Percentiles rank a stretch among this genome's conserved stretches.
Conservation (phyloP, 805 yeast species). For the Nakazawaea anatomiae region DNA sequence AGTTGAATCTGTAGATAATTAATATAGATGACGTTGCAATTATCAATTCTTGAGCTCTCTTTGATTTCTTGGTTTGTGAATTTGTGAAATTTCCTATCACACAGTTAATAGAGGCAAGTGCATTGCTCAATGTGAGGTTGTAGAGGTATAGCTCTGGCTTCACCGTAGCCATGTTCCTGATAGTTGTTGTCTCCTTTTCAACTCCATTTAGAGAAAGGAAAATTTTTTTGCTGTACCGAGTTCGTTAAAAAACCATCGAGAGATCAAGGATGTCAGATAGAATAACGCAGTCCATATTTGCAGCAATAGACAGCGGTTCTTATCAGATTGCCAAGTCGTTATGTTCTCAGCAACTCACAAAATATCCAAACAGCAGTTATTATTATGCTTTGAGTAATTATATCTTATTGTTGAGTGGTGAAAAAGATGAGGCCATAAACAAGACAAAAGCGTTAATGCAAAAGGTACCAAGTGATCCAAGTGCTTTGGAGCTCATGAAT, state of each 20-base stretch:
- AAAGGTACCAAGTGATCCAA: constrained; percentile 48
- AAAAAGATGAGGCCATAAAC: constrained; percentile 25
- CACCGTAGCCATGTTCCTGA: constrained; percentile 8
- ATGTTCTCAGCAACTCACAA: constrained; percentile 40
- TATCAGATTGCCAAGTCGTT: constrained; percentile 47
- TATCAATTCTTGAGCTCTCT: constrained; percentile 56
- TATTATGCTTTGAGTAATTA: constrained; percentile 41
- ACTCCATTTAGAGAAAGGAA: background rate
- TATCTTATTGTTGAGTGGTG: constrained; percentile 27
- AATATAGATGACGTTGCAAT: constrained; percentile 50
- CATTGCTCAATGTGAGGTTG: constrained; percentile 62
- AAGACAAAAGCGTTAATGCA: constrained; percentile 23
- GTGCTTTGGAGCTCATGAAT: constrained; percentile 42
- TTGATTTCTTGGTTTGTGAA: constrained; percentile 24
- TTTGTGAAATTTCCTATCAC: constrained; percentile 63
- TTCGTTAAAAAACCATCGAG: background rate
- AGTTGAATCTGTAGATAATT: constrained; percentile 47
- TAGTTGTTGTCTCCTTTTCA: background rate
- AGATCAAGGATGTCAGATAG: constrained; percentile 21
- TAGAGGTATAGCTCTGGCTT: constrained; percentile 47
- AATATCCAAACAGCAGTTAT: constrained; percentile 52
- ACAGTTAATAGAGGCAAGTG: constrained; percentile 47
- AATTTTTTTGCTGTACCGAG: background rate
- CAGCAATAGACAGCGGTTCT: constrained; percentile 47
- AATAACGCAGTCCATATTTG: constrained; percentile 23